A percentile compares a stretch with the other conserved stretches of the same genome.
These are phyloP conservation scores for Amanita exitialis DNA, from an alignment of 768 basidiomycete species.

Conservation along the genomic window DNA sequence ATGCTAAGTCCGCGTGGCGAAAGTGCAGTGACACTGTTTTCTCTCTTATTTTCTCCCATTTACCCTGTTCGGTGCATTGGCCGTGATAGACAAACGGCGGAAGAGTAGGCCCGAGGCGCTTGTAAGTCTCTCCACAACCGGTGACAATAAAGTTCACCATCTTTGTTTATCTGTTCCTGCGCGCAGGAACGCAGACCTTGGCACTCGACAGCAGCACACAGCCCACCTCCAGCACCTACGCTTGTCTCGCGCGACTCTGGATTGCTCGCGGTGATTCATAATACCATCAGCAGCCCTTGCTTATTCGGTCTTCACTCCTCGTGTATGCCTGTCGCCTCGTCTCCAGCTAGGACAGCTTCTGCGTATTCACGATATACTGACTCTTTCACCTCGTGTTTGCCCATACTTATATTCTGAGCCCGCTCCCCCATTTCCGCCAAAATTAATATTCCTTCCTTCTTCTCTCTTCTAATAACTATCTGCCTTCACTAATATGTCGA, in stretches of 20 bases:
- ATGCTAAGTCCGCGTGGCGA: slow-evolving; percentile 6
- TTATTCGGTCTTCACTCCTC: slow-evolving; percentile 5
- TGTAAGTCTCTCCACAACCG: neutral
- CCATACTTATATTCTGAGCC: slow-evolving; percentile 15
- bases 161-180: neutral
- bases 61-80: neutral
- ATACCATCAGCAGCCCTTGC: slow-evolving; percentile 8
- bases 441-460: slow-evolving; percentile 46
- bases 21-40: neutral
- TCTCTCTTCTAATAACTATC: slow-evolving; percentile 48
- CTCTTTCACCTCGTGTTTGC: slow-evolving; percentile 10
- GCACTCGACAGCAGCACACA: slow-evolving; percentile 6
- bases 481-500: slow-evolving; percentile 52
- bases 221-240: slow-evolving; percentile 4
- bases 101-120: neutral
- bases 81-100: neutral
- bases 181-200: slow-evolving; percentile 1
- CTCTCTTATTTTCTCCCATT: slow-evolving; percentile 2
- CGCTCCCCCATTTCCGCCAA: slow-evolving; percentile 36
- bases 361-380: slow-evolving; percentile 1
- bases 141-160: neutral
- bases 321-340: slow-evolving; percentile 7
- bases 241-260: slow-evolving; percentile 8
- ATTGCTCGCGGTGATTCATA: slow-evolving; percentile 5
- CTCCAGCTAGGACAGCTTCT: neutral